These are phyloP conservation scores for Asterophora parasitica DNA, from an alignment of 768 basidiomycete species.

Conservation along the genomic window DNA sequence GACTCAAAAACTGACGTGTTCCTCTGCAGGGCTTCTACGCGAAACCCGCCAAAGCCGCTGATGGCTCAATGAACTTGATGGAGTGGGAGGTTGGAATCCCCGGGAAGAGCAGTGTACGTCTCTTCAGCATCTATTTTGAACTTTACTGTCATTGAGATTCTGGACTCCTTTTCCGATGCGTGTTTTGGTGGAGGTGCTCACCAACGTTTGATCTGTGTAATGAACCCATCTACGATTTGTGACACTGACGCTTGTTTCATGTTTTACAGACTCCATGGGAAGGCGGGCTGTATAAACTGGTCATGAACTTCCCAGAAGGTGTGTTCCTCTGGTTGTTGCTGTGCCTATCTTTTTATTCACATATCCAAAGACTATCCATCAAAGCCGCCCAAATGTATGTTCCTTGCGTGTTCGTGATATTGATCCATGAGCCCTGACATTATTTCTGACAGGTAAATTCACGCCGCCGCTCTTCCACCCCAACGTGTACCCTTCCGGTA, in stretches of 20 bases:
- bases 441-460: conserved; percentile 76
- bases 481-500: conserved; percentile 98
- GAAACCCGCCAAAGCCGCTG: conserved; percentile 81
- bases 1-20: conserved; percentile 5
- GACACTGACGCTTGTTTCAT: conserved; percentile 8
- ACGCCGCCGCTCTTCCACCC: conserved; percentile 94
- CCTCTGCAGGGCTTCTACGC: conserved; percentile 88
- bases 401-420: neutral
- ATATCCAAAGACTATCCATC: conserved; percentile 77
- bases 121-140: neutral
- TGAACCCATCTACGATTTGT: conserved; percentile 8
- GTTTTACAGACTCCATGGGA: conserved; percentile 87
- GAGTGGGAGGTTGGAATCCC: conserved; percentile 99
- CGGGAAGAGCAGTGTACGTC: conserved; percentile 79
- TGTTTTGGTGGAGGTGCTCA: conserved; percentile 3
- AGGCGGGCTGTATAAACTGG: conserved; percentile 88
- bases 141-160: neutral
- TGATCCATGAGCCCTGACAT: neutral
- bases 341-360: conserved; percentile 3
- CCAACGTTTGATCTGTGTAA: conserved; percentile 1
- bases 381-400: conserved; percentile 87
- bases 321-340: conserved; percentile 2
- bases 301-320: conserved; percentile 98
- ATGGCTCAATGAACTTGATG: conserved; percentile 95
- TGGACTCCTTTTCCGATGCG: conserved; percentile 12